Evolutionary conservation across 1,139 yeast genomes (phyloP).

Genomic region (Barnettozyma hawaiiensis): DNA sequence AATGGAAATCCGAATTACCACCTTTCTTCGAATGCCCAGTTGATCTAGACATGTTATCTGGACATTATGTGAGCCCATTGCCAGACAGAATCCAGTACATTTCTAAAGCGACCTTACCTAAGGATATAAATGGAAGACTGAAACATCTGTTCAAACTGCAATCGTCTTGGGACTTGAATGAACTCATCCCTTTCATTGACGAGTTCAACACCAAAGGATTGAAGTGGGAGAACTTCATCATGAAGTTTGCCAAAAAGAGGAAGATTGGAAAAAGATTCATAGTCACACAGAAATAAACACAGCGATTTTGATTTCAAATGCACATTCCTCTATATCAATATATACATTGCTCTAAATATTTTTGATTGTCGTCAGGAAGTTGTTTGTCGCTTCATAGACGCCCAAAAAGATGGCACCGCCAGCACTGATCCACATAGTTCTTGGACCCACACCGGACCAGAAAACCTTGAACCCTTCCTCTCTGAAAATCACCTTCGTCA

Average conservation of each 20-base stretch:
- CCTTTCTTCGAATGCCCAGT: conserved; percentile 54
- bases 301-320: too few species aligned
- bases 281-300: conserved; percentile 28
- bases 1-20: conserved; percentile 65
- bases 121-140: conserved; percentile 50
- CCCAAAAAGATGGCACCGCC: conserved; percentile 98
- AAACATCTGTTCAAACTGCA: conserved; percentile 56
- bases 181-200: conserved; percentile 62
- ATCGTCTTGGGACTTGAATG: conserved; percentile 64
- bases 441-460: conserved; percentile 81
- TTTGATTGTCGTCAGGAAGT: conserved; percentile 9
- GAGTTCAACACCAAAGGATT: conserved; percentile 50
- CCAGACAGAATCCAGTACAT: conserved; percentile 46
- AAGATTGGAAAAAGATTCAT: conserved; percentile 44
- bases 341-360: conserved; percentile 1
- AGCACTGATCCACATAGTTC: conserved; percentile 96
- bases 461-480: conserved; percentile 72
- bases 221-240: conserved; percentile 62
- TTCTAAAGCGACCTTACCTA: conserved; percentile 42
- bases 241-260: conserved; percentile 72
- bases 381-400: conserved; percentile 72
- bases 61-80: conserved; percentile 47
- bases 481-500: conserved; percentile 43
- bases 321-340: not conserved
- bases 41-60: conserved; percentile 46